Base-by-base conservation (phyloP, 164 flowering plant species). In the Vitis amurensis region DNA sequence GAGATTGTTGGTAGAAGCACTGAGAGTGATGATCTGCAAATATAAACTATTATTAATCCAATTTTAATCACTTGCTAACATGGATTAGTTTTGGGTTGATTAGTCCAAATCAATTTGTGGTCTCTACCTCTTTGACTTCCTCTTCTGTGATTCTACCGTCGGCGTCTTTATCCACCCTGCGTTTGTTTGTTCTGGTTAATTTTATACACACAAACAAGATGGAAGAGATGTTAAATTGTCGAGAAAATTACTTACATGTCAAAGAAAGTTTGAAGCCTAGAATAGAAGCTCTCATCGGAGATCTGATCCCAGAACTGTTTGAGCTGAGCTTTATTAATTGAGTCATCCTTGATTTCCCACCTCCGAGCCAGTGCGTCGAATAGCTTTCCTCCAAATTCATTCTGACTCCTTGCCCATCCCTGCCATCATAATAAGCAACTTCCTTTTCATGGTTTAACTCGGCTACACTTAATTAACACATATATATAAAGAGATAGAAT, bases 301-400 rank as follows among this genome's bases (percentile, higher is more conserved):
- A 88, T 76, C 61, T 88, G 89, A 14, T 87, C 88, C 93, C 93
- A 88, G 68, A 87, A 88, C 57, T 85, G 88, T 47, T 68, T 72
- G 37, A 88, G 67, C 72, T 87, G 86, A 0, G 68, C 67, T 70
- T 79, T 85, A 67, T 56, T 74, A 4, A 88, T 74, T 0, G 80
- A 66, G 13, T 69, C 81, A 1, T 74, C 73, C 2, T 71, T 55
- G 10, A 88, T 81, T 13, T 79, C 79, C 72, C 88, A 74, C 71
- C 83, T 49, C 50, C 88, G 71, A 11, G 86, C 83, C 8, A 88
- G 82, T 37, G 90, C 88, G 47, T 84, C 84, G 62, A 82, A 87
- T 5, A 88, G 70, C 80, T 84, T 87, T 3, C 79, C 79, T 3
- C 90, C 87, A 55, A 88, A 88, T 51, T 85, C 89, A 51, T 77